Percentiles rank a stretch among this genome's conserved stretches.
Evolutionary conservation across 139 green algal genomes (phyloP).

Genomic region (Pleodorina starrii): DNA sequence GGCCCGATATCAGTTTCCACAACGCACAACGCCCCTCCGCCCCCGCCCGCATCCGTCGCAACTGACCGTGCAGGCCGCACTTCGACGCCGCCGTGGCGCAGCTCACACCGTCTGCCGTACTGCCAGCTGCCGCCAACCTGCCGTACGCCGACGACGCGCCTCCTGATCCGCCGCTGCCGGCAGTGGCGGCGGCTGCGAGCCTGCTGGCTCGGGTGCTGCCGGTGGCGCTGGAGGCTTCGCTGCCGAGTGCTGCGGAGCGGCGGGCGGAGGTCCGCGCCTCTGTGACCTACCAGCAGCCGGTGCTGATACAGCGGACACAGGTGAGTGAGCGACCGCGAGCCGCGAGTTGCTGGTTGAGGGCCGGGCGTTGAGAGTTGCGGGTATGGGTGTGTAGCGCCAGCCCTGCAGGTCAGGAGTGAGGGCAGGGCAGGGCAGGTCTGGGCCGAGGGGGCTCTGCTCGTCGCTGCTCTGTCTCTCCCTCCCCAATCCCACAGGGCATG

Average conservation of each 20-base stretch:
- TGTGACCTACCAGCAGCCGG: not conserved
- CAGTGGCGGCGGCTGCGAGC: not conserved
- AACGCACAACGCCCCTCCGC: not conserved
- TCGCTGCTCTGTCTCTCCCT: too few relatives aligned
- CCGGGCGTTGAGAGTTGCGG: too few relatives aligned
- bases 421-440: too few relatives aligned
- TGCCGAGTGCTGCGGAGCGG: not conserved
- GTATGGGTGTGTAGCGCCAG: too few relatives aligned
- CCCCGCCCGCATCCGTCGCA: too few relatives aligned
- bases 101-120: not conserved
- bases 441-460: too few relatives aligned
- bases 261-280: constrained; percentile 5
- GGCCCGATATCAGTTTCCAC: not conserved
- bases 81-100: constrained; percentile 5
- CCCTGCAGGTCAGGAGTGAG: too few relatives aligned
- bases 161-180: not conserved
- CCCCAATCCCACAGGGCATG: too few relatives aligned
- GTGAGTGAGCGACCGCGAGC: not conserved
- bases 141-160: constrained; percentile 26
- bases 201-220: not conserved
- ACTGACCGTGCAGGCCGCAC: constrained; percentile 3
- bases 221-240: not conserved
- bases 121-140: not conserved
- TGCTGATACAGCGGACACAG: not conserved
- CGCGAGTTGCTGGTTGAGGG: too few relatives aligned